These are phyloP conservation scores for Vigna reflexopilosa DNA, from an alignment of 306 rosid species.

Conservation along the genomic window DNA sequence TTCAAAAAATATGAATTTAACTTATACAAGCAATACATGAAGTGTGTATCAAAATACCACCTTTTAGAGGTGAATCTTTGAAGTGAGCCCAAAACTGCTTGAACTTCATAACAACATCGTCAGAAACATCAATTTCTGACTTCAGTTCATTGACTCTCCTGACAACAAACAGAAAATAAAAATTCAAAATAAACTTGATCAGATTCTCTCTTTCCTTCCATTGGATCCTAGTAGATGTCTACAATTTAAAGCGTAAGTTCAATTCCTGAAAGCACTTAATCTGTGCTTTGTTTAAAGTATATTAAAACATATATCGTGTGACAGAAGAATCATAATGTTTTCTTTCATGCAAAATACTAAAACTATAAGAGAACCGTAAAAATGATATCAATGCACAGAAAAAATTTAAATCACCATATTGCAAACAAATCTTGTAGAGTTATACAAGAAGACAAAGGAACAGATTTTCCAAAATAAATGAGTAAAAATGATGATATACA, in stretches of 20 bases:
- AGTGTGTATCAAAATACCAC: slow-evolving; percentile 52
- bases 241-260: slow-evolving; percentile 26
- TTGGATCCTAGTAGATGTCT: slow-evolving; percentile 34
- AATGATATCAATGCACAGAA: not conserved
- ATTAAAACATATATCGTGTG: not conserved
- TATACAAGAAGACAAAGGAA: no score
- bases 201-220: slow-evolving; percentile 30
- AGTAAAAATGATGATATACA: not conserved
- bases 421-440: not conserved
- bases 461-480: not conserved
- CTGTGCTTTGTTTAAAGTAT: slow-evolving; percentile 10
- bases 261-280: slow-evolving; percentile 23
- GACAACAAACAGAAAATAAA: slow-evolving; percentile 36
- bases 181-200: slow-evolving; percentile 11
- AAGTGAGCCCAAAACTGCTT: slow-evolving; percentile 76
- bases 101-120: slow-evolving; percentile 66
- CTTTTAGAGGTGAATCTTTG: slow-evolving; percentile 82
- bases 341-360: not conserved
- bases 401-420: no score
- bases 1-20: slow-evolving; percentile 31
- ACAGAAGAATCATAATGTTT: not conserved
- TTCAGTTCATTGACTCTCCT: slow-evolving; percentile 92
- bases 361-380: not conserved
- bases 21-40: slow-evolving; percentile 17
- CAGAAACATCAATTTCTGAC: slow-evolving; percentile 74